Conservation (phyloP, 352 stramenopile genomes). For the Globisporangium ultimum region DNA sequence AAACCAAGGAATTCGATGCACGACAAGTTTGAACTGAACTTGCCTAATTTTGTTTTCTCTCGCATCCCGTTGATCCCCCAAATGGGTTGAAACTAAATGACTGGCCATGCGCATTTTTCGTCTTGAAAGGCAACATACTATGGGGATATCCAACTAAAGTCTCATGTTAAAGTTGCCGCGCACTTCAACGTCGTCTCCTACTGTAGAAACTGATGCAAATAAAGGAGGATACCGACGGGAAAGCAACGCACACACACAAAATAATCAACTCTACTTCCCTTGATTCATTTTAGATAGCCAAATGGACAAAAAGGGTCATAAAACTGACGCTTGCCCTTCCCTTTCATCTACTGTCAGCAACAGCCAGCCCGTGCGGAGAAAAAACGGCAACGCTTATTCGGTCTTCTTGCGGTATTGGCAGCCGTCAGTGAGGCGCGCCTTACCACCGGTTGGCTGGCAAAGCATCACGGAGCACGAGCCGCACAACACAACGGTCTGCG, state of each 20-base stretch:
- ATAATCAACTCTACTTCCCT: constrained; percentile 68
- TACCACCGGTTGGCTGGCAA: constrained; percentile 98
- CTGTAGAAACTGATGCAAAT: background rate
- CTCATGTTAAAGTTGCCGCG: background rate
- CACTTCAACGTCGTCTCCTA: no score
- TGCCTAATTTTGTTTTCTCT: no score
- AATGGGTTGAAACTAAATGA: no score
- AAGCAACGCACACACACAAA: constrained; percentile 34
- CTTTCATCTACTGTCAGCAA: constrained; percentile 25
- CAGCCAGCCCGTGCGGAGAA: constrained; percentile 9
- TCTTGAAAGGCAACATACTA: no score
- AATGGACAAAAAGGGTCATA: background rate
- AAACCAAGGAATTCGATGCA: no score
- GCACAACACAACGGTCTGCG: constrained; percentile 98
- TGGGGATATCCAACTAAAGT: no score
- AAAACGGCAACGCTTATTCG: constrained; percentile 82
- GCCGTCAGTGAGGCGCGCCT: constrained; percentile 97
- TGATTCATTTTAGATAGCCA: constrained; percentile 37
- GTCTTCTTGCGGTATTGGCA: constrained; percentile 99
- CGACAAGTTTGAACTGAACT: no score
- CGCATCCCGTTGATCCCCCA: no score
- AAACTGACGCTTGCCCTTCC: constrained; percentile 17
- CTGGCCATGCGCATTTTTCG: no score
- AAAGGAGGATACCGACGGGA: constrained; percentile 23
- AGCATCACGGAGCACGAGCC: constrained; percentile 97